Evolutionary conservation across 345 rosid genomes (phyloP), one percentile per base, ranked within the genome.

Genomic region (Diplotaxis tenuifolia): DNA sequence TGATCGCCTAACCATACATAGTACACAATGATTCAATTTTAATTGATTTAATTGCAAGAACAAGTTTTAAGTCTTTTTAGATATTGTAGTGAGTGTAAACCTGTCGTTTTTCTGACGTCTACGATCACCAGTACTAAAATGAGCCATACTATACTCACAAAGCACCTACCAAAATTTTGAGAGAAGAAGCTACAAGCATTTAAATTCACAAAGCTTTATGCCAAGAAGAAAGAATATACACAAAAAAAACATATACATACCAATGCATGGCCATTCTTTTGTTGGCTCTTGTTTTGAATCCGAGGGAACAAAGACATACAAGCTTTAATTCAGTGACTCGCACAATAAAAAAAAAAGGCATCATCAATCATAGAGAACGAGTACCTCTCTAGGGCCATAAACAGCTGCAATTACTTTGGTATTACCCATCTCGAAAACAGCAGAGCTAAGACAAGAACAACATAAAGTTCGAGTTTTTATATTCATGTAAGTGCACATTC

Each of bases 341-440:
- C 11, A 47, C 14, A 49, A 10, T 29, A 20, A 12, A 50, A 69
- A 20, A 12, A 50, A 69, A 2, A 18, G 49, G 6, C 5, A 55
- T 7, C 19, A 42, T 14, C 14, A 63, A 69, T 29, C 68, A 42
- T 69, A 7, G 16, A 34, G 36, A 14, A 23, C 20, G 19, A 56
- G 49, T 58, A 90, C 99, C 99, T 92, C 96, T 82, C 98, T 84
- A 1, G 98, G 99, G 22, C 98, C 98, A 83, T 90, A 92, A 11
- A 89, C 99, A 55, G 97, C 98, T 54, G 97, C 99, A 45, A 92
- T 89, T 15, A 90, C 98, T 88, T 89, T 92, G 16, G 98, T 90
- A 80, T 95, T 90, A 49, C 96, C 97, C 97, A 95, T 92, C 84
- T 92, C 98, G 19, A 92, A 95, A 74, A 86, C 81, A 76, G 96